A percentile compares a stretch with the other conserved stretches of the same genome.
These are phyloP conservation scores for Neurospora sp. DNA, from an alignment of 495 filamentous ascomycete species.

Conservation along the genomic window DNA sequence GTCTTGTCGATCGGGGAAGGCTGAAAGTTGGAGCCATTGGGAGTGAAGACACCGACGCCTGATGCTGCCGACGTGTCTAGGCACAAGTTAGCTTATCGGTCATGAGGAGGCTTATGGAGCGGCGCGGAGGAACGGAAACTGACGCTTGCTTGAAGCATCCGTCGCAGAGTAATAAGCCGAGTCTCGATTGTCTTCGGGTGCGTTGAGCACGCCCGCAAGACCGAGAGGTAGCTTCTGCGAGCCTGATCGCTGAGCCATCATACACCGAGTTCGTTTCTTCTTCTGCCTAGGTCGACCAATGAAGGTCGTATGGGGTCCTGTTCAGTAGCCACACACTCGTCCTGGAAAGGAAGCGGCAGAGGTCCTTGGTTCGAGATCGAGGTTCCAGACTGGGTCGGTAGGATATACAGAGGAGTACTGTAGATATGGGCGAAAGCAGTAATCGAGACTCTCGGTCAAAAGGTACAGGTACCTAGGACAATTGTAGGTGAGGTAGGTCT, in stretches of 20 bases:
- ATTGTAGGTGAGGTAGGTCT: not conserved
- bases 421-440: not conserved
- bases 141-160: slow-evolving; percentile 48
- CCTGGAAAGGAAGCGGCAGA: not conserved
- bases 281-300: not conserved
- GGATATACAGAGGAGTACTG: not conserved
- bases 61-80: slow-evolving; percentile 44
- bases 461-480: not conserved
- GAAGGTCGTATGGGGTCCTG: not conserved
- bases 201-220: slow-evolving; percentile 39
- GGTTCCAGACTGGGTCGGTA: not conserved
- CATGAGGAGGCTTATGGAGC: not conserved
- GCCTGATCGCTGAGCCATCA: slow-evolving; percentile 27
- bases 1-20: slow-evolving; percentile 40
- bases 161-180: slow-evolving; percentile 45
- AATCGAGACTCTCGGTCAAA: not conserved
- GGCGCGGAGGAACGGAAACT: slow-evolving; percentile 10
- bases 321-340: not conserved
- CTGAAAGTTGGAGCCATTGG: slow-evolving; percentile 27
- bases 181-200: slow-evolving; percentile 41
- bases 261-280: not conserved
- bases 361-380: not conserved
- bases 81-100: not conserved
- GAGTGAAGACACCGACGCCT: slow-evolving; percentile 30
- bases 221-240: slow-evolving; percentile 41